Base-by-base conservation (phyloP, 352 stramenopile genomes). In the Phytophthora vignae region DNA sequence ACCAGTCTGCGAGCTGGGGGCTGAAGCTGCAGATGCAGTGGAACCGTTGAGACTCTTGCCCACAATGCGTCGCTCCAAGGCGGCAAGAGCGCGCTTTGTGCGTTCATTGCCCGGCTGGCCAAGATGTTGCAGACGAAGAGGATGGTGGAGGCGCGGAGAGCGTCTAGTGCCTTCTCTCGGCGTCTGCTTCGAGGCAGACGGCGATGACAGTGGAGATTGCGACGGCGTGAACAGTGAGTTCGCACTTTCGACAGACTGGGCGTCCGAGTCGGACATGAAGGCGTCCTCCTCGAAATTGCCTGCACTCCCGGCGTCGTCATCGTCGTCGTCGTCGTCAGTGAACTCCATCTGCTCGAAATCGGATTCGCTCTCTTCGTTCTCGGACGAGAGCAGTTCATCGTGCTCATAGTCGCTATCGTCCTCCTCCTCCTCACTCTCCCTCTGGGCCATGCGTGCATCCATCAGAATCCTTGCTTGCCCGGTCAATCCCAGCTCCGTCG, bases 321-420 rank as follows among this genome's bases (percentile, higher is more conserved):
- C 76, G 1, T 90, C 84, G 5, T 91, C 84, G 22, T 25, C 22
- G 46, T 87, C 81, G 50, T 95, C 88, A 1, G 73, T 89, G 15
- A 95, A 71, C 54, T 93, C 88, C 60, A 95, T 72, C 46, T 88
- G 81, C 72, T 95, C 88, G 57, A 91, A 93, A 8, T 94, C 88
- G 0, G 85, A 93, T 44, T 93, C 85, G 52, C 78, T 91, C n/a
- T 82, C 88, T 19, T 90, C 87, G 14, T 74, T 80, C 9, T 91
- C 85, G 0, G 90, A 95, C 9, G 85, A 92, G 12, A 94, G 60
- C 27, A 96, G 71, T 58, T 95, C 90, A 46, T 96, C 90, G 25
- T 87, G 85, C 61, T 96, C 90, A 67, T 92, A 96, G 31, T 96
- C 90, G 62, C 87, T 95, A 22, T 96, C 90, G 56, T 94, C 86